Evolutionary conservation across 371 early-diverging fungal species (phyloP).

Genomic region (Mucor mucedo): DNA sequence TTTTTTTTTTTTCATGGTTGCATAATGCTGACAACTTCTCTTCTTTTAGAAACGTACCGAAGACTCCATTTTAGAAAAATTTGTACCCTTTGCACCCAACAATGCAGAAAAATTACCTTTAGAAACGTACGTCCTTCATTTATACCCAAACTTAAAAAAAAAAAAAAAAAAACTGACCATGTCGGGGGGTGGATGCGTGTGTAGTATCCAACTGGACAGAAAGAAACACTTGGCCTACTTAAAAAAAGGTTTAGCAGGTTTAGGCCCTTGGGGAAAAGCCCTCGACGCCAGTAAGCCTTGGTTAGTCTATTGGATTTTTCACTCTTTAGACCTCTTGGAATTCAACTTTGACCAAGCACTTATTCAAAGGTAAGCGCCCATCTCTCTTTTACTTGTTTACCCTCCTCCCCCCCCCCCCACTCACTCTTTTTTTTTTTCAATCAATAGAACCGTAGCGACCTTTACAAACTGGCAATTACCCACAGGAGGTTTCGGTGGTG

Average conservation of each 20-base stretch:
- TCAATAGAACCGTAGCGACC: conserved; percentile 63
- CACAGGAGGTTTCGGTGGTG: conserved; percentile 90
- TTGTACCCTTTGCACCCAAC: conserved; percentile 40
- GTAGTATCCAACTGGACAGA: conserved; percentile 55
- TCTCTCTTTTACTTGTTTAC: no score
- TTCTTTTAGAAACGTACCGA: conserved; percentile 38
- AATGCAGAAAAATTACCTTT: conserved; percentile 28
- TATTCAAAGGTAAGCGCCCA: conserved; percentile 52
- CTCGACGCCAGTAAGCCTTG: conserved; percentile 93
- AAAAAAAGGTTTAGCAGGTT: conserved; percentile 48
- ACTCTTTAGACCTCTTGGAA: conserved; percentile 80
- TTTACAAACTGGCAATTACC: conserved; percentile 70
- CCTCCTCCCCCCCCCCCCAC: no score
- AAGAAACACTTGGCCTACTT: conserved; percentile 66
- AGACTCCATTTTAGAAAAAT: conserved; percentile 39
- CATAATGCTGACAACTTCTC: no score
- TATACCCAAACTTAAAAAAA: no score
- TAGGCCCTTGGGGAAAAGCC: conserved; percentile 66
- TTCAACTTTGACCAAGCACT: conserved; percentile 42
- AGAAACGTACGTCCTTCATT: conserved; percentile 22
- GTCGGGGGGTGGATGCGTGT: no score
- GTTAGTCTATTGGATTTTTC: conserved; percentile 91
- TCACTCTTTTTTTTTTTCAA: no score
- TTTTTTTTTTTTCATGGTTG: background rate
- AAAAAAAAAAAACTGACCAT: background rate